These are phyloP conservation scores for Alloascoidea hylecoeti DNA, from an alignment of 805 yeast genomes.

Conservation along the genomic window DNA sequence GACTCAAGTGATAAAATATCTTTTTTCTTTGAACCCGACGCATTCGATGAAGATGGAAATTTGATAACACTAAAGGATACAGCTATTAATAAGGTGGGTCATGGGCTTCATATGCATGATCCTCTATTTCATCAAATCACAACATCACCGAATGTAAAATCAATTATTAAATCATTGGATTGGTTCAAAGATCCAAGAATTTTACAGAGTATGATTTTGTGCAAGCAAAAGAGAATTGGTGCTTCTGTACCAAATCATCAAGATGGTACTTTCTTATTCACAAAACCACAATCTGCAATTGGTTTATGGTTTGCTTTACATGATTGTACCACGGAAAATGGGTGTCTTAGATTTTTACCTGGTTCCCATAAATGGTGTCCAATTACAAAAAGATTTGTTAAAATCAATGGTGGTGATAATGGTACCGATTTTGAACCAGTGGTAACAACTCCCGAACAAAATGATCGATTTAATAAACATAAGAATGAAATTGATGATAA, in stretches of 20 bases:
- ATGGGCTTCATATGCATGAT: constrained; percentile 52
- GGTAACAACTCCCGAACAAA: constrained; percentile 9
- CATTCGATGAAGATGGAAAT: constrained; percentile 39
- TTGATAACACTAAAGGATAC: constrained; percentile 35
- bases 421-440: constrained; percentile 43
- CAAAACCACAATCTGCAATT: constrained; percentile 55
- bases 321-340: constrained; percentile 52
- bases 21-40: constrained; percentile 60
- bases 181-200: constrained; percentile 49
- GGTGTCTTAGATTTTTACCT: constrained; percentile 55
- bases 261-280: constrained; percentile 60
- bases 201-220: constrained; percentile 65
- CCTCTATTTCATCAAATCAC: constrained; percentile 35
- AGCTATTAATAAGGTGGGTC: constrained; percentile 70
- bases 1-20: constrained; percentile 55
- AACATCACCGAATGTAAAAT: constrained; percentile 30
- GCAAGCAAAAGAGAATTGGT: constrained; percentile 64
- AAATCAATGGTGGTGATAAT: constrained; percentile 27
- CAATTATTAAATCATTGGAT: constrained; percentile 35
- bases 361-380: constrained; percentile 53
- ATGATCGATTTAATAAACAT: constrained; percentile 4
- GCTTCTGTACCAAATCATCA: constrained; percentile 69
- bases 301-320: constrained; percentile 80
- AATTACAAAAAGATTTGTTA: constrained; percentile 49
- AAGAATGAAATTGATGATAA: constrained; percentile 17